Evolutionary conservation across 2,329 filamentous ascomycete species (phyloP).

Genomic region (Diplodia intermedia): DNA sequence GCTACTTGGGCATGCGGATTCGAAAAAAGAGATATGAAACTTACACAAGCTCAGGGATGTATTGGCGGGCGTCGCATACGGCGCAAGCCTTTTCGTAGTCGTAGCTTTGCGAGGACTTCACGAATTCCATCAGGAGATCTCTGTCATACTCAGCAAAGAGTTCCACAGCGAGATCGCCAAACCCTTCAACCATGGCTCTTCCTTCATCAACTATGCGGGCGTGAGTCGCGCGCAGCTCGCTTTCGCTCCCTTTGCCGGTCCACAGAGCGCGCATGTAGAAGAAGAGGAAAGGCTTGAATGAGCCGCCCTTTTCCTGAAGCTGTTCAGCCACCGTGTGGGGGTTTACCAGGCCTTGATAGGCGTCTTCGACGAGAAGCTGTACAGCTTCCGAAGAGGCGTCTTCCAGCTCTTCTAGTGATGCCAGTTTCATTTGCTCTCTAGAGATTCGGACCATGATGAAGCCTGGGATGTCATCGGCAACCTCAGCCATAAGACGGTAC

Average conservation of each 20-base stretch:
- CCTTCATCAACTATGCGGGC: constrained; percentile 62
- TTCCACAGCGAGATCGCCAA: constrained; percentile 84
- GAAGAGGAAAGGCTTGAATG: constrained; percentile 77
- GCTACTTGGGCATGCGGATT: neutral
- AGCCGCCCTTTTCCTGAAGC: constrained; percentile 67
- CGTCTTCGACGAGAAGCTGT: constrained; percentile 85
- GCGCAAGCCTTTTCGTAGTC: constrained; percentile 79
- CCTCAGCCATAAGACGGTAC: constrained; percentile 85
- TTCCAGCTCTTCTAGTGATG: constrained; percentile 74
- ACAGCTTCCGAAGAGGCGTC: constrained; percentile 83
- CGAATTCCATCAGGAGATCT: constrained; percentile 80
- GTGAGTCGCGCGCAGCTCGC: constrained; percentile 41
- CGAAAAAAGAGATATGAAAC: constrained; percentile 34
- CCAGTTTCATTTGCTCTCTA: constrained; percentile 69
- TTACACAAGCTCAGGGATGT: constrained; percentile 85
- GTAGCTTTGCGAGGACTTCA: constrained; percentile 85
- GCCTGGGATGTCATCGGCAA: constrained; percentile 86
- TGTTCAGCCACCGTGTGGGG: constrained; percentile 80
- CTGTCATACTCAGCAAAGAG: constrained; percentile 87
- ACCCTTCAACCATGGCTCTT: constrained; percentile 77
- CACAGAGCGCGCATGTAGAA: constrained; percentile 91
- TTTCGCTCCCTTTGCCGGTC: constrained; percentile 71
- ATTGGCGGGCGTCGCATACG: constrained; percentile 81
- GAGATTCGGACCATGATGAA: constrained; percentile 88
- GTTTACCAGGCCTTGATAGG: constrained; percentile 83